Evolutionary conservation across 345 rosid species (phyloP), one percentile per base, ranked within the genome.

Genomic region (Citrus medica): DNA sequence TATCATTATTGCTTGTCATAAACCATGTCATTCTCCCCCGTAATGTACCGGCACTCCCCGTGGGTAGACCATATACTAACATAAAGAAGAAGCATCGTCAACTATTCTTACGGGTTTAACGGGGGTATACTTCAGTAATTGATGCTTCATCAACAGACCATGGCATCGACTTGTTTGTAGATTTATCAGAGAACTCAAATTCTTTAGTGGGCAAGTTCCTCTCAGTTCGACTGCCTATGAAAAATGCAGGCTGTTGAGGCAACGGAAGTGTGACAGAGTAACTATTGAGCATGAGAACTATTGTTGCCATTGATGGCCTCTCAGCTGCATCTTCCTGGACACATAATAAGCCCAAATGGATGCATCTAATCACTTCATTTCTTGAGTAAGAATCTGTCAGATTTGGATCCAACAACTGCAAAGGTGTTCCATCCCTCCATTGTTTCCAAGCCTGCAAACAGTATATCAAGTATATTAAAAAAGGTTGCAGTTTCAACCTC

Each of bases 111-210:
- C 6, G 1, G n/a, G 2, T 67, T 67, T 75, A 88, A 5, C 90
- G 87, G 42, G 91, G 89, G 69, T 77, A 38, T 27, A 87, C 78
- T 6, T 79, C 77, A 5, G 88, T 84, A 63, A 88, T 77, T 17
- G 89, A 76, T 38, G 67, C 75, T 27, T 79, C 83, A 42, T 87
- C 87, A 6, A 76, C 83, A 40, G 89, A 78, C 56, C 25, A 64
- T 28, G 83, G 67, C 40, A 48, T 37, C 2, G 85, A 76, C 55
- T 76, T 82, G 21, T 13, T 82, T 0, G 70, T 55, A 35, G 87
- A 78, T 24, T 78, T 62, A 30, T 82, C 30, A 0, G 21, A 66
- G 24, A 0, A 9, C 24, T 32, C 67, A 10, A 74, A 25, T 17
- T 56, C 79, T 59, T 24, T 85, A n/a, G 9, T 28, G 0, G 13